A percentile compares a stretch with the other conserved stretches of the same genome.
These are phyloP conservation scores for Vaccinium vitisidaea DNA, from an alignment of 148 eudicot species.

Conservation along the genomic window DNA sequence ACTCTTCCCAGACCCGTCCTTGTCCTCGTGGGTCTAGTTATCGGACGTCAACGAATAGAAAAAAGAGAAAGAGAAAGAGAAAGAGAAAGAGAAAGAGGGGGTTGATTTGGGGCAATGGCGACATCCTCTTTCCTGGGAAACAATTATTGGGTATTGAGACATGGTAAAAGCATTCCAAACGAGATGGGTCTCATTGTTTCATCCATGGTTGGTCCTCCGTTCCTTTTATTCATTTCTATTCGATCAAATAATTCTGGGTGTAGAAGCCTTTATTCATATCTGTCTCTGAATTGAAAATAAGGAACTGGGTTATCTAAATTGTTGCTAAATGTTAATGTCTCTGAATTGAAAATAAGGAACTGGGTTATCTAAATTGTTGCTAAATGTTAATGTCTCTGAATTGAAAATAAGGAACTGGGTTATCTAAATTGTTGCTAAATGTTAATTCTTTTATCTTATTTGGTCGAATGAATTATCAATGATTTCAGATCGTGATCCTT, in stretches of 20 bases:
- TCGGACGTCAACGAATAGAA: too few species aligned
- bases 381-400: too few species aligned
- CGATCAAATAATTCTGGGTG: neutral
- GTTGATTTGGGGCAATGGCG: constrained; percentile 12
- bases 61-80: neutral
- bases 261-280: neutral
- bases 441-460: neutral
- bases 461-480: neutral
- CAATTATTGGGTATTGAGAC: constrained; percentile 82
- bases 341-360: too few species aligned
- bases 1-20: too few species aligned
- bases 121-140: constrained; percentile 42
- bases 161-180: constrained; percentile 94
- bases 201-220: constrained; percentile 53
- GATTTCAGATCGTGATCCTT: neutral
- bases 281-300: neutral
- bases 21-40: too few species aligned
- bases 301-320: constrained; percentile 1
- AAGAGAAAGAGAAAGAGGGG: neutral
- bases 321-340: neutral
- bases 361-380: neutral
- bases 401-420: too few species aligned
- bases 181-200: constrained; percentile 76
- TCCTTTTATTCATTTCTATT: neutral
- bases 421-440: neutral